Base-by-base conservation (phyloP, 345 rosid species). In the Lenwebbia sp. region DNA sequence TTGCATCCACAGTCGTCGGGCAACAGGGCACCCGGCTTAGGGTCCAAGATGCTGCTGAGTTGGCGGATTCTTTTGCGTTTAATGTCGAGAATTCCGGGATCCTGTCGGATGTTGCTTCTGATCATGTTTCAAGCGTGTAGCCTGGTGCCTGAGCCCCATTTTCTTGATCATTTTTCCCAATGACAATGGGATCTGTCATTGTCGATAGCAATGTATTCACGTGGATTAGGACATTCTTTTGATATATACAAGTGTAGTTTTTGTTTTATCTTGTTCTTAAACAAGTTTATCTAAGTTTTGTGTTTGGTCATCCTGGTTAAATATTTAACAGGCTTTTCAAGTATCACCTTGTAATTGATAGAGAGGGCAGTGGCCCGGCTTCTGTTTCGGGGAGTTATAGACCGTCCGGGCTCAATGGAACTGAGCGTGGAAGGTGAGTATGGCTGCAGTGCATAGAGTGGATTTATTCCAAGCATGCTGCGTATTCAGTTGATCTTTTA, bases 11-110 rank as follows among this genome's bases (percentile, higher is more conserved):
- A 0, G 98, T 97, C n/a, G 96, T 97, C 2, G 90, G 93, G 51
- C 99, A 97, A 89, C 99, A 92, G 87, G 99, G 99, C 30, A 97
- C 99, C 85, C 93, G 99, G 70, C 99, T 96, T 53, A 83, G 95
- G 85, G 93, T 94, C 85, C 94, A 89, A 85, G 96, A 96, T 81
- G 98, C 99, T 0, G 87, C 89, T 57, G 90, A 90, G 84, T 87
- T 97, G 52, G 97, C 97, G 0, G 90, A 95, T 83, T 92, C 99
- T 19, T 92, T 93, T 84, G 92, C 91, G 8, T 94, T 87, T 86
- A 92, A 85, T 83, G 85, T 90, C 10, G 88, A 92, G 74, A 84
- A 88, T 52, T 89, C 91, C 25, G 56, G 82, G n/a, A 85, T 93
- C n/a, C 60, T 86, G 83, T 90, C 94, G 7, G 98, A 95, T 88